phyloP scores from a whole-genome alignment of 805 yeast species.

The Cyberlindnera bimundalis region DNA sequence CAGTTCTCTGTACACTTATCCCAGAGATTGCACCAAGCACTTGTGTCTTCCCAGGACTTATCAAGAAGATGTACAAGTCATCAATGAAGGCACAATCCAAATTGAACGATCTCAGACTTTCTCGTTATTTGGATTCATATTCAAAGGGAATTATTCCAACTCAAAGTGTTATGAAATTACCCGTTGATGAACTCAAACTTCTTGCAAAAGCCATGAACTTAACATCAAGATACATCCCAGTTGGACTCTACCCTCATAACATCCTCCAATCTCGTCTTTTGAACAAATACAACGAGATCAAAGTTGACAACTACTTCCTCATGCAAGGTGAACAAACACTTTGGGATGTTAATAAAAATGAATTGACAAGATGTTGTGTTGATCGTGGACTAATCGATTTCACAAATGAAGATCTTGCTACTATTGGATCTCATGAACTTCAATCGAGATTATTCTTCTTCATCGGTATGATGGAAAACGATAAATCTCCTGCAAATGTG shows the following conservation, averaged over 20 bases:
- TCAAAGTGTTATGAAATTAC: slow-evolving; percentile 47
- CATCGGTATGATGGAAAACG: slow-evolving; percentile 37
- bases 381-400: slow-evolving; percentile 52
- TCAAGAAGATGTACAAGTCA: slow-evolving; percentile 32
- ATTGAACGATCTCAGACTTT: slow-evolving; percentile 17
- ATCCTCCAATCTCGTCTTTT: slow-evolving; percentile 36
- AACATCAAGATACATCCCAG: slow-evolving; percentile 39
- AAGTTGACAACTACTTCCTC: slow-evolving; percentile 49
- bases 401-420: slow-evolving; percentile 30
- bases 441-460: slow-evolving; percentile 39
- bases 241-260: slow-evolving; percentile 35
- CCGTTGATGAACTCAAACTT: slow-evolving; percentile 35
- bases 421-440: slow-evolving; percentile 32
- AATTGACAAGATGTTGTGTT: slow-evolving; percentile 50
- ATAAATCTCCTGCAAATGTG: slow-evolving; percentile 25
- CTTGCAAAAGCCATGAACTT: slow-evolving; percentile 37
- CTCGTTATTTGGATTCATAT: slow-evolving; percentile 11
- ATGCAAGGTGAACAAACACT: slow-evolving; percentile 32
- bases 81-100: slow-evolving; percentile 18
- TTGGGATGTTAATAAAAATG: slow-evolving; percentile 46
- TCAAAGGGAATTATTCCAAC: slow-evolving; percentile 30
- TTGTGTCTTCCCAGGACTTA: slow-evolving; percentile 45
- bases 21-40: slow-evolving; percentile 60
- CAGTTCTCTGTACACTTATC: slow-evolving; percentile 46
- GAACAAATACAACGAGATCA: slow-evolving; percentile 40